Percentiles rank a stretch among this genome's conserved stretches.
These are phyloP conservation scores for Corymbia maculata DNA, from an alignment of 345 rosid species.

Conservation along the genomic window DNA sequence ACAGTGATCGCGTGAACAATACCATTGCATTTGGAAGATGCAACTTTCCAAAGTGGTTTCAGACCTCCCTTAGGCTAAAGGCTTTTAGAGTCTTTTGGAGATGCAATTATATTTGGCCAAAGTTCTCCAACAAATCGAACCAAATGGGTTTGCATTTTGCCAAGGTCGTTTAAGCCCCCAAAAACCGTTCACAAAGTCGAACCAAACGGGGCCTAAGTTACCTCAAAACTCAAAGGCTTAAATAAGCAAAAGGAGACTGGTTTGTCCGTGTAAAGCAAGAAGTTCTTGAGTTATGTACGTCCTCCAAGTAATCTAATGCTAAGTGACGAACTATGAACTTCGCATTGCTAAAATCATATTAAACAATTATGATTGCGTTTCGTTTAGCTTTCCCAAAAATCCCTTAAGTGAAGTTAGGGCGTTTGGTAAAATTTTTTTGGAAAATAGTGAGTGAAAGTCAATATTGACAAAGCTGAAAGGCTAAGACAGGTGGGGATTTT, in stretches of 20 bases:
- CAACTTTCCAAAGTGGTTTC: too few relatives aligned
- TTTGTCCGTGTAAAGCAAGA: background rate
- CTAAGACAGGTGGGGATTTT: background rate
- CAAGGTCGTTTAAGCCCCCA: too few relatives aligned
- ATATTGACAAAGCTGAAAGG: background rate
- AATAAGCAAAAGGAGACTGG: background rate
- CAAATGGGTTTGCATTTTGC: too few relatives aligned
- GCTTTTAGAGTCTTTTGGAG: too few relatives aligned
- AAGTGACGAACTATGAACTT: background rate
- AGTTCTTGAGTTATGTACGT: fast-evolving
- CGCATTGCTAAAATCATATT: background rate
- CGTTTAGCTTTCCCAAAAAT: background rate
- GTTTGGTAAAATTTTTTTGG: background rate
- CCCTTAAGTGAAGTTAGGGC: background rate
- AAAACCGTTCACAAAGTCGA: too few relatives aligned
- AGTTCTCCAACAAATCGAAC: too few relatives aligned
- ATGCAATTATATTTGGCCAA: too few relatives aligned
- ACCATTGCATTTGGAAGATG: too few relatives aligned
- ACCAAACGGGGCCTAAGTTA: too few relatives aligned
- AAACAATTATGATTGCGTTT: background rate
- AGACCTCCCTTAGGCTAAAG: too few relatives aligned
- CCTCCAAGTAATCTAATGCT: background rate
- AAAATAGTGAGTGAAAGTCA: background rate
- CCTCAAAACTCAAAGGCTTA: background rate
- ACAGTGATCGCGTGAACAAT: too few relatives aligned